A percentile compares a stretch with the other conserved stretches of the same genome.
These are phyloP conservation scores for Zychaea mexicana DNA, from an alignment of 371 early-diverging fungal genomes.

Conservation along the genomic window DNA sequence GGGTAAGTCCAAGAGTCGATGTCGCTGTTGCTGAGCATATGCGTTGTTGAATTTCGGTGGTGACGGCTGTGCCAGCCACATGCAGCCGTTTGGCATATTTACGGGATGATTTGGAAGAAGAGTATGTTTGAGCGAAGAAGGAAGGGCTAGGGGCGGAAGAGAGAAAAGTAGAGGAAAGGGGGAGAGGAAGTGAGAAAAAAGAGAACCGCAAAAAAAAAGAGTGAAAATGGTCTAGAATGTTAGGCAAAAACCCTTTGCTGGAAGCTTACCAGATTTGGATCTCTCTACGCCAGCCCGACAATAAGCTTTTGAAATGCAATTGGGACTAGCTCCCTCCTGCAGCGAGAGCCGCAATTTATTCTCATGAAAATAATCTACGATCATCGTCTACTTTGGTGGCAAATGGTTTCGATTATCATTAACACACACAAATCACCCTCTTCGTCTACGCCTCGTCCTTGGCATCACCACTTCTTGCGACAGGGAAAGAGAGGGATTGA, in stretches of 20 bases:
- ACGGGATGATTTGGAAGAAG: too few relatives aligned
- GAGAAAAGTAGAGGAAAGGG: not conserved
- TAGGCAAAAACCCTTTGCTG: not conserved
- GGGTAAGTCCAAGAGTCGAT: slow-evolving; percentile 32
- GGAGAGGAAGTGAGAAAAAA: too few relatives aligned
- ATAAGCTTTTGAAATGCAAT: not conserved
- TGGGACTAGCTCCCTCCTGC: not conserved
- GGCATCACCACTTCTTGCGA: too few relatives aligned
- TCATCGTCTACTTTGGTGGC: too few relatives aligned
- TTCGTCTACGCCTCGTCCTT: too few relatives aligned
- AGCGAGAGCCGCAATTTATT: not conserved
- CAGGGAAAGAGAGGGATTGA: too few relatives aligned
- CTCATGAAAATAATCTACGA: not conserved
- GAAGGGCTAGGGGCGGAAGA: too few relatives aligned
- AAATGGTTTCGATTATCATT: too few relatives aligned
- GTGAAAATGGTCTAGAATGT: not conserved
- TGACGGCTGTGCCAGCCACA: slow-evolving; percentile 1
- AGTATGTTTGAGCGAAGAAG: too few relatives aligned
- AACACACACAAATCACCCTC: too few relatives aligned
- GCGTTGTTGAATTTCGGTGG: slow-evolving; percentile 4
- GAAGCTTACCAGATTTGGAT: not conserved
- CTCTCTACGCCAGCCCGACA: not conserved
- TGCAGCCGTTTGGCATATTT: not conserved
- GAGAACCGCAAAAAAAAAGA: not conserved
- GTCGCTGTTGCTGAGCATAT: too few relatives aligned